Conservation (phyloP, 2,329 filamentous ascomycete genomes). For the Clonostachys rhizophaga region DNA sequence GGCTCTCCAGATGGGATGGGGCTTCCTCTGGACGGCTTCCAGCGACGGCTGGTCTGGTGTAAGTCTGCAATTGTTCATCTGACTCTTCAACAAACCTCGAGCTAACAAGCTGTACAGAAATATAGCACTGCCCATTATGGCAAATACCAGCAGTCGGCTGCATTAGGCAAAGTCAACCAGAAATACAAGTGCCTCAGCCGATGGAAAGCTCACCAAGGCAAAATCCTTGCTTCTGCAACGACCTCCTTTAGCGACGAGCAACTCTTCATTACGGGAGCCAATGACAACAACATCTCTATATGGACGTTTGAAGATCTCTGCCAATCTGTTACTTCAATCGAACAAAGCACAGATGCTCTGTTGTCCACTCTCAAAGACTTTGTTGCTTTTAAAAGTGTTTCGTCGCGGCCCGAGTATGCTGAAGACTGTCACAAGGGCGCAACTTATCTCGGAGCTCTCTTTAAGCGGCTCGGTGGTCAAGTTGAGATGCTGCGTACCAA, state of each 20-base stretch:
- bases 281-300: slow-evolving; percentile 82
- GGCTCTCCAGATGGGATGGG: slow-evolving; percentile 79
- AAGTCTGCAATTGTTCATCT: slow-evolving; percentile 19
- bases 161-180: slow-evolving; percentile 58
- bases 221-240: slow-evolving; percentile 80
- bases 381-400: slow-evolving; percentile 87
- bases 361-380: slow-evolving; percentile 78
- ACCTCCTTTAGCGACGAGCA: slow-evolving; percentile 65
- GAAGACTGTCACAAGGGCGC: slow-evolving; percentile 92
- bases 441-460: slow-evolving; percentile 82
- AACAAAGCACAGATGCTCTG: slow-evolving; percentile 39
- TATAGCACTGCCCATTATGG: slow-evolving; percentile 63
- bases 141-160: slow-evolving; percentile 40
- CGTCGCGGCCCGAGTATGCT: slow-evolving; percentile 77
- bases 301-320: slow-evolving; percentile 65
- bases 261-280: slow-evolving; percentile 93
- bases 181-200: slow-evolving; percentile 76
- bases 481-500: slow-evolving; percentile 87
- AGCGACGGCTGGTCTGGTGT: slow-evolving; percentile 84
- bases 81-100: not conserved
- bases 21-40: slow-evolving; percentile 82
- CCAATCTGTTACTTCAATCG: slow-evolving; percentile 26
- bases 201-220: slow-evolving; percentile 81
- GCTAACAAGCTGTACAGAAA: slow-evolving; percentile 38
- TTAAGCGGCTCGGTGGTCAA: slow-evolving; percentile 85